Conservation (phyloP, 2,329 filamentous ascomycete genomes). For the Coleophoma crateriformis region DNA sequence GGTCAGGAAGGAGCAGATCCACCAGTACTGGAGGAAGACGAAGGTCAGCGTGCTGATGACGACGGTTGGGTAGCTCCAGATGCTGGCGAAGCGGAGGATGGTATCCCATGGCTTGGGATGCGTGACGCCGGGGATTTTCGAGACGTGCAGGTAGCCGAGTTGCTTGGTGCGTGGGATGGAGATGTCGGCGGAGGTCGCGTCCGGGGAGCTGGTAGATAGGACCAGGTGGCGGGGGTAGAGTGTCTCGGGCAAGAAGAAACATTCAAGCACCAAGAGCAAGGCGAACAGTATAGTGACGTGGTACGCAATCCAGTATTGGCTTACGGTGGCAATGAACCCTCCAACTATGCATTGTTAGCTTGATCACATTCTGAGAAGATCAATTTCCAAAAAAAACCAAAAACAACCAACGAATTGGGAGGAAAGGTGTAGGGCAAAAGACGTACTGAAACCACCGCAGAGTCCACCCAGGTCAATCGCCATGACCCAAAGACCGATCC, state of each 20-base stretch:
- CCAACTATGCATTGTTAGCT: slow-evolving; percentile 30
- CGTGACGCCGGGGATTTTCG: slow-evolving; percentile 40
- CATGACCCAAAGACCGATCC: slow-evolving; percentile 51
- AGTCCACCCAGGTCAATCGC: slow-evolving; percentile 47
- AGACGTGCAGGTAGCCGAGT: slow-evolving; percentile 28
- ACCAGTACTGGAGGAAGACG: slow-evolving; percentile 52
- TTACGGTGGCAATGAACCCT: slow-evolving; percentile 42
- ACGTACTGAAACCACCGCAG: slow-evolving; percentile 38
- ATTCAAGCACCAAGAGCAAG: slow-evolving; percentile 38
- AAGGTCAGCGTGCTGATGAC: slow-evolving; percentile 40
- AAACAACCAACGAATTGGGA: neutral
- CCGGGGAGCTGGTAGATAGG: neutral
- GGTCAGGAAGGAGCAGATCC: slow-evolving; percentile 18
- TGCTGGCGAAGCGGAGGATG: slow-evolving; percentile 37
- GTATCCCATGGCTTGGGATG: slow-evolving; percentile 44
- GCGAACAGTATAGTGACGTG: slow-evolving; percentile 47
- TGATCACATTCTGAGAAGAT: neutral
- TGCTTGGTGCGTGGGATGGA: slow-evolving; percentile 10
- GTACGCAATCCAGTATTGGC: slow-evolving; percentile 47
- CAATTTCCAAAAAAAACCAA: neutral
- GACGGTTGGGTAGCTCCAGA: slow-evolving; percentile 40
- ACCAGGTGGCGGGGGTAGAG: slow-evolving; percentile 40
- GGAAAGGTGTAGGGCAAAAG: neutral
- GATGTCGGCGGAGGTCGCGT: neutral
- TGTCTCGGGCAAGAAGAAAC: slow-evolving; percentile 48